Conservation (phyloP, 495 filamentous ascomycete genomes). For the Letharia columbiana region DNA sequence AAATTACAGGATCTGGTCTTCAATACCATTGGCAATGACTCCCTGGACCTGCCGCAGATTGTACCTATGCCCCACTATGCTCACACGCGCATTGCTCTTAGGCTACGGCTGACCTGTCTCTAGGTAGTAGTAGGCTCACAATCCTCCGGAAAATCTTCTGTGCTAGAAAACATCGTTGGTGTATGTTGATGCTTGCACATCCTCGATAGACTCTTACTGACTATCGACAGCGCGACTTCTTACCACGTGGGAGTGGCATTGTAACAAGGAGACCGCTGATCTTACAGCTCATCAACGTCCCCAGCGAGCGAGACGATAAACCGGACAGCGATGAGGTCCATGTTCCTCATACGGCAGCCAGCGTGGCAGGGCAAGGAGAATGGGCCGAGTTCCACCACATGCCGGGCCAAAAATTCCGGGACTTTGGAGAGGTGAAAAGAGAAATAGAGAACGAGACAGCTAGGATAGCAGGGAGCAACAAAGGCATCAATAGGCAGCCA, state of each 20-base stretch:
- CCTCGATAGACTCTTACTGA: neutral
- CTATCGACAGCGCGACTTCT: constrained; percentile 61
- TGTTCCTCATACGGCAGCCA: constrained; percentile 59
- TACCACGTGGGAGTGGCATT: constrained; percentile 93
- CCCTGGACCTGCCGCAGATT: constrained; percentile 94
- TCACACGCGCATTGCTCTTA: constrained; percentile 5
- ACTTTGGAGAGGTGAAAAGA: constrained; percentile 85
- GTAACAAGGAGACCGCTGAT: constrained; percentile 91
- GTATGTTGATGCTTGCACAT: neutral
- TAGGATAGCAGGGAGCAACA: constrained; percentile 92
- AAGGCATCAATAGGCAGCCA: constrained; percentile 93
- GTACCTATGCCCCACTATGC: constrained; percentile 46
- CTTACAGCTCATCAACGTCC: constrained; percentile 95
- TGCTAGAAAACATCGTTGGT: constrained; percentile 97
- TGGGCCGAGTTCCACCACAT: constrained; percentile 98
- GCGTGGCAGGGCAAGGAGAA: constrained; percentile 64
- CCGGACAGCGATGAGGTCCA: constrained; percentile 58
- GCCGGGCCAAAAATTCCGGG: constrained; percentile 78
- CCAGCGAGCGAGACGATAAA: constrained; percentile 62
- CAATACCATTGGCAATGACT: constrained; percentile 98
- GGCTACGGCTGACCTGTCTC: constrained; percentile 12
- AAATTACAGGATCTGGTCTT: constrained; percentile 97
- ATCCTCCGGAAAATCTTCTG: constrained; percentile 98
- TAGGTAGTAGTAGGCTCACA: constrained; percentile 98
- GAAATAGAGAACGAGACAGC: constrained; percentile 97